These are phyloP conservation scores for Knufia fluminis DNA, from an alignment of 2,329 filamentous ascomycete genomes.

Conservation along the genomic window DNA sequence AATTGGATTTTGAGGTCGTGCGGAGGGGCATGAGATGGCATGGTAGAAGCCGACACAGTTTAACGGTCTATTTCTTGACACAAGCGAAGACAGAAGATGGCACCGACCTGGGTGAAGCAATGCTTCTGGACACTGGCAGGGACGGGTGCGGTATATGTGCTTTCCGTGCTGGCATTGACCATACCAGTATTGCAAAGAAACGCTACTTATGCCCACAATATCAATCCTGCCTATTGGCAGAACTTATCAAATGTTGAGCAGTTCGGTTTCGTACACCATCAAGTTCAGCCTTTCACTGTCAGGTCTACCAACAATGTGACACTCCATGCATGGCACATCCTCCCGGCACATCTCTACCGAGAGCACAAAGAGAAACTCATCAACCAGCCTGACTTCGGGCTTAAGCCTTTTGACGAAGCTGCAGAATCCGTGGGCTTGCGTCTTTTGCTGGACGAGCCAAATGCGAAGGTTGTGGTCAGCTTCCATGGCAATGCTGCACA, in stretches of 20 bases:
- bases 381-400: conserved; percentile 27
- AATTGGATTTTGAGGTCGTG: no score
- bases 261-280: conserved; percentile 31
- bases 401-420: conserved; percentile 32
- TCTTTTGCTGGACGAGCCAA: conserved; percentile 41
- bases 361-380: conserved; percentile 61
- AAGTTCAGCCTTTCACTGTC: conserved; percentile 78
- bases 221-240: conserved; percentile 63
- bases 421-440: conserved; percentile 41
- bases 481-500: conserved; percentile 69
- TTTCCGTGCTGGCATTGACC: conserved; percentile 56
- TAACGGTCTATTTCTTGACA: neutral
- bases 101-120: conserved; percentile 32
- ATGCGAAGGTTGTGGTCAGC: conserved; percentile 47
- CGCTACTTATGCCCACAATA: conserved; percentile 71
- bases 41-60: no score
- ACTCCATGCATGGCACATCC: conserved; percentile 82
- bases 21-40: no score
- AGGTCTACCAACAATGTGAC: conserved; percentile 64
- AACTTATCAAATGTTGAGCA: conserved; percentile 36
- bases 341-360: conserved; percentile 68
- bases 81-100: neutral
- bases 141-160: conserved; percentile 55
- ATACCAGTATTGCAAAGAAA: conserved; percentile 70
- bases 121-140: conserved; percentile 50